Evolutionary conservation across 257 asterid genomes (phyloP), one percentile per base, ranked within the genome.

Genomic region (Anisodus acutangulus): DNA sequence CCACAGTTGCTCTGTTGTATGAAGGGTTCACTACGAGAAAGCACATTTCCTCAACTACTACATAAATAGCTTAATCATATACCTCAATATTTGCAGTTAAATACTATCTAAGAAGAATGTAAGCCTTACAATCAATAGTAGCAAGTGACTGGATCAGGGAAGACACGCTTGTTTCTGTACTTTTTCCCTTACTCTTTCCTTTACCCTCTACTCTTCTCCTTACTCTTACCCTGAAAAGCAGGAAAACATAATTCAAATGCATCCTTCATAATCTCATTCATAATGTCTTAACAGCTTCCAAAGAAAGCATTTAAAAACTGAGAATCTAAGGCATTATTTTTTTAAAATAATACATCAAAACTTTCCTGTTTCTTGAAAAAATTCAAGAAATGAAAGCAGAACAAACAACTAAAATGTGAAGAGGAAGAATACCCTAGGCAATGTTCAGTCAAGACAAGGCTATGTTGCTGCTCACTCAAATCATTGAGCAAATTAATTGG

Each of bases 111-210:
- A 72, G 43, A 26, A 8, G 62, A 84, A 71, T 58, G 45, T 67
- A 70, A 78, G 80, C 84, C 97, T 90, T 88, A 95, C 98, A 78
- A 62, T 87, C 88, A 74, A 93, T 91, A 87, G 89, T 83, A 66
- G 91, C 78, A 59, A 95, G 93, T 78, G 98, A 90, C 39, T 95
- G 85, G 74, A 96, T 88, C 90, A 94, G n/a, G 72, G 97, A 89
- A 80, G 97, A 92, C 68, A 94, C 88, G 71, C 22, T 68, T 8
- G 53, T 68, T 15, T 16, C 53, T 3, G 12, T 41, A 68, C 78
- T 39, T 51, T 37, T 68, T 35, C 49, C 74, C 74, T 35, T 67
- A 78, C 92, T 93, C 88, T 92, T 95, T 39, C 87, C 87, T 91
- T 94, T 31, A 31, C 35, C 35, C 35, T 22, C 19, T 62, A 19